Conservation (phyloP, 768 basidiomycete species). For the Naganishia kalamii region DNA sequence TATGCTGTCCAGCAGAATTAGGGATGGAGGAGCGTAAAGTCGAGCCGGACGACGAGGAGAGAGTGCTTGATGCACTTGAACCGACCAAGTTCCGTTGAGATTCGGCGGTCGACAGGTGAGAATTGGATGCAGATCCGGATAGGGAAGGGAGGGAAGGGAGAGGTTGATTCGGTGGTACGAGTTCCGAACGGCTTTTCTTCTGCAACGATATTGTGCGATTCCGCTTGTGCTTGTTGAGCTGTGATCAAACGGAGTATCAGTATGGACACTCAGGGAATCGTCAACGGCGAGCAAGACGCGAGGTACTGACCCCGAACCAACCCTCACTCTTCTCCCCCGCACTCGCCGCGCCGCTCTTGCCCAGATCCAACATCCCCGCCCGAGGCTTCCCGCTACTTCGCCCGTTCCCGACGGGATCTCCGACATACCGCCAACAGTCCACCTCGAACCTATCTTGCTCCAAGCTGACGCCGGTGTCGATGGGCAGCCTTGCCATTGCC, state of each 20-base stretch:
- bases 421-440: slow-evolving; percentile 7
- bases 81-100: not conserved
- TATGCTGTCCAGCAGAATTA: not conserved
- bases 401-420: not conserved
- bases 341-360: not conserved
- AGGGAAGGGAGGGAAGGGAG: not conserved
- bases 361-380: not conserved
- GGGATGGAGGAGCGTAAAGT: not conserved
- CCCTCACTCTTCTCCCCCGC: slow-evolving; percentile 1
- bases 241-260: no score
- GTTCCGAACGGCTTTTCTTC: slow-evolving; percentile 1
- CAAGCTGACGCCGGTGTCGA: not conserved
- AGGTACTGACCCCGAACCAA: not conserved
- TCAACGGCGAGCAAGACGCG: not conserved
- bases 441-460: slow-evolving; percentile 8
- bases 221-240: slow-evolving; percentile 9
- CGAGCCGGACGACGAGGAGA: not conserved
- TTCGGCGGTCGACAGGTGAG: not conserved
- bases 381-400: not conserved
- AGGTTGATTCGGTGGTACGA: not conserved
- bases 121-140: not conserved
- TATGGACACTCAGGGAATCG: no score
- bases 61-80: not conserved
- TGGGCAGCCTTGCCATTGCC: not conserved
- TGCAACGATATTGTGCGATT: not conserved